A percentile compares a stretch with the other conserved stretches of the same genome.
phyloP scores from a whole-genome alignment of 228 moss, liverwort and hornwort species.

The Sphagnum magellanicum region DNA sequence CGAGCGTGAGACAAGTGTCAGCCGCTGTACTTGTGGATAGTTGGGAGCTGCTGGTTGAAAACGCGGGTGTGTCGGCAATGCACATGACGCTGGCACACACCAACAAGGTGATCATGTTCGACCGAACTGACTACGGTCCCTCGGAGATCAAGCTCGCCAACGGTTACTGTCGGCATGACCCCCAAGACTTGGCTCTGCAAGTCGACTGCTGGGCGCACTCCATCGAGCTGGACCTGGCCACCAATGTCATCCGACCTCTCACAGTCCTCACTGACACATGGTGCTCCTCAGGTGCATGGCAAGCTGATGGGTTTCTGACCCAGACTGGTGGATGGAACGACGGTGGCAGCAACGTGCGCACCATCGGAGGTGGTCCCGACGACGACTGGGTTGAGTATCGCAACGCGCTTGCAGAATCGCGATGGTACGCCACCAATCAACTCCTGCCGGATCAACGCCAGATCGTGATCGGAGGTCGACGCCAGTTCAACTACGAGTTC shows the following conservation, averaged over 20 bases:
- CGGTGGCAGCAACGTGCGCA: constrained; percentile 29
- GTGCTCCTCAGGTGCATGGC: constrained; percentile 30
- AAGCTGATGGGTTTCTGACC: constrained; percentile 20
- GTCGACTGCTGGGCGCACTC: constrained; percentile 40
- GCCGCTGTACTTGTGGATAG: constrained; percentile 9
- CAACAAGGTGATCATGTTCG: constrained; percentile 18
- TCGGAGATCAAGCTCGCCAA: constrained; percentile 9
- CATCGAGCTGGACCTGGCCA: constrained; percentile 4
- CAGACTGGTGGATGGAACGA: constrained; percentile 42
- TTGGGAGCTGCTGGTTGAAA: constrained; percentile 1
- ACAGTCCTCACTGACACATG: constrained; percentile 20
- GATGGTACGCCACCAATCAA: constrained; percentile 62
- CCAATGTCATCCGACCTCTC: constrained; percentile 15
- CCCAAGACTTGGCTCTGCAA: constrained; percentile 10
- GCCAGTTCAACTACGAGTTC: constrained; percentile 46
- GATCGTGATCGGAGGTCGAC: constrained; percentile 51
- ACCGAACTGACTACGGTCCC: constrained; percentile 26
- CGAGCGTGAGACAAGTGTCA: no score
- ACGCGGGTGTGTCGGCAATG: constrained; percentile 26
- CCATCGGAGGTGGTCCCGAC: constrained; percentile 19
- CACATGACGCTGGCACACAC: constrained; percentile 12
- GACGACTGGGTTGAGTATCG: constrained; percentile 41
- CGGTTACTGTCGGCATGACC: constrained; percentile 28
- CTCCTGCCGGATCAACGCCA: constrained; percentile 45
- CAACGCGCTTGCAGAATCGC: constrained; percentile 14